Conservation (phyloP, 139 green algal genomes). For the Diplosphaera chodatii region DNA sequence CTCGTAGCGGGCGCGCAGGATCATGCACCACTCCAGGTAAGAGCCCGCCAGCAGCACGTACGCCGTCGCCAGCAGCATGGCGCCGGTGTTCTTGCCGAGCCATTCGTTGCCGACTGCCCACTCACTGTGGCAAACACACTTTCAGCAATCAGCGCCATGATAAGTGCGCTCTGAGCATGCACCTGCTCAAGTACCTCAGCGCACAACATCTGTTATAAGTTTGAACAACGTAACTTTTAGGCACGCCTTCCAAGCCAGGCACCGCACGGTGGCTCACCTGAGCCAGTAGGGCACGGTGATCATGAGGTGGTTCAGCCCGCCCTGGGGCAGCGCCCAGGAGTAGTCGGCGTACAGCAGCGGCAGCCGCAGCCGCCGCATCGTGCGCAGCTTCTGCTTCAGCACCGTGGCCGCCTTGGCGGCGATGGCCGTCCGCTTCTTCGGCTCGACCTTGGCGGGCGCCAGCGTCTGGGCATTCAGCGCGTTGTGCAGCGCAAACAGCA, state of each 20-base stretch:
- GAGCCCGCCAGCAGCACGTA: constrained; percentile 9
- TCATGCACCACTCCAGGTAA: constrained; percentile 9
- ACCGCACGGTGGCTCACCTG: constrained; percentile 1
- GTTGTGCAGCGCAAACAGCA: constrained; percentile 11
- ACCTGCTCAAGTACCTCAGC: too few species aligned
- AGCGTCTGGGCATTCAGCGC: not conserved
- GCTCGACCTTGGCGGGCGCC: not conserved
- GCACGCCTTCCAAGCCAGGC: too few species aligned
- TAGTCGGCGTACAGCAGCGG: constrained; percentile 9
- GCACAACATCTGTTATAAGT: too few species aligned
- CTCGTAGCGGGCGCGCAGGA: not conserved
- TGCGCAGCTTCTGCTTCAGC: constrained; percentile 2
- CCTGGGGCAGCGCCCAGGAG: constrained; percentile 8
- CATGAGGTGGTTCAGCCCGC: constrained; percentile 10
- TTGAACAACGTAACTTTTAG: too few species aligned
- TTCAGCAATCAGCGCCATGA: not conserved
- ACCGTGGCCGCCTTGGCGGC: not conserved
- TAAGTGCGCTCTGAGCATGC: too few species aligned
- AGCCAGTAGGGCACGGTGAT: constrained; percentile 17
- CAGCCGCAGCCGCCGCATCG: constrained; percentile 3
- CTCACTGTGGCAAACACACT: not conserved
- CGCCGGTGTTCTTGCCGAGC: constrained; percentile 7
- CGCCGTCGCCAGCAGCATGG: constrained; percentile 6
- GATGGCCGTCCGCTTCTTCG: not conserved
- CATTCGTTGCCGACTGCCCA: not conserved